Evolutionary conservation across 75 land plant species (phyloP), one percentile per base, ranked within the genome.

Genomic region (Cryptomeria japonica): DNA sequence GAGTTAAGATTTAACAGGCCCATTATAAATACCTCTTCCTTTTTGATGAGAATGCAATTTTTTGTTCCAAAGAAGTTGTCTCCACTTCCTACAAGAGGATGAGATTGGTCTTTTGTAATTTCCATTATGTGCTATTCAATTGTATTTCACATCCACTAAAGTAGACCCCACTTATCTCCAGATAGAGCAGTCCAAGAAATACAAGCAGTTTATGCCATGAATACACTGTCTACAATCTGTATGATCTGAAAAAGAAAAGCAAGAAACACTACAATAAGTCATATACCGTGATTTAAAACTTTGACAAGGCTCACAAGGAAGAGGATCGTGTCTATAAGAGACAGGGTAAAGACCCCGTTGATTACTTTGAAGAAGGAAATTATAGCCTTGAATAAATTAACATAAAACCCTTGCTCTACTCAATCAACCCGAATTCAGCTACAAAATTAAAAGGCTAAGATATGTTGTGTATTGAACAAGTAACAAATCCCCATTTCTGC

Each of bases 161-260:
- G 47, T 55, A 61, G 22, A 38, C 25, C 94, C 95, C 47, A 3
- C 96, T 89, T 16, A 92, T 42, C 41, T 89, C 96, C 64, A 95
- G 88, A 73, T 95, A 95, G 1, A 87, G 77, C 14, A 92, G 80
- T 44, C 92, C 95, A 42, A 93, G 46, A 1, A 95, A 8, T 22
- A 95, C 96, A 11, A 95, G 96, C 36, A 91, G 15, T 28, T 92
- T 88, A 85, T 94, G 93, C 93, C 93, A 93, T 28, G 85, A 6
- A 41, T 68, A 90, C 12, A 90, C 34, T 89, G 84, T 95, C 96
- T 80, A 91, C 76, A 1, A 87, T 53, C 53, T 95, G 93, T 41
- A 95, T 85, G 51, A 95, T 86, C 96, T 95, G 86, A 2, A 41
- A 80, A 31, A 8, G 36, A 72, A 32, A 32, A 72, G 76, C 5